phyloP scores from a whole-genome alignment of 2,329 filamentous ascomycete species.

The Diplodia seriata region DNA sequence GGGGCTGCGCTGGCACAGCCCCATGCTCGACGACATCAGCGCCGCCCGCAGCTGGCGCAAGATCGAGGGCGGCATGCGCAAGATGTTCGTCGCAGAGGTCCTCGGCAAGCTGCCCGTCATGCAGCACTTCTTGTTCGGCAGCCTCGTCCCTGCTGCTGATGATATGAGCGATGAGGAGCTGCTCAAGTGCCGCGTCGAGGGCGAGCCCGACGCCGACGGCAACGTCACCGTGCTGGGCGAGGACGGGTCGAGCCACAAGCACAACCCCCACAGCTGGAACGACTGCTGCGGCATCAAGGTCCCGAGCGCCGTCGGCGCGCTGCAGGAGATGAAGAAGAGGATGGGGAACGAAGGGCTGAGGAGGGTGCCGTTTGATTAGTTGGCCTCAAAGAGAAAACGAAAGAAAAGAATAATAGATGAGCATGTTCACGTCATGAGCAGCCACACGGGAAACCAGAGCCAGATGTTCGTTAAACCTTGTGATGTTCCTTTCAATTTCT shows the following conservation, averaged over 20 bases:
- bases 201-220: slow-evolving; percentile 59
- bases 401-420: not conserved
- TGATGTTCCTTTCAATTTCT: slow-evolving; percentile 1
- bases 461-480: not conserved
- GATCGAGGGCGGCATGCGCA: slow-evolving; percentile 91
- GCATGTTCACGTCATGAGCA: not conserved
- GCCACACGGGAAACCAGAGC: not conserved
- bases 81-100: slow-evolving; percentile 96
- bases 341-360: slow-evolving; percentile 68
- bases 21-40: slow-evolving; percentile 98
- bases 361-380: slow-evolving; percentile 80
- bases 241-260: slow-evolving; percentile 72
- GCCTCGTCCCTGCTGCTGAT: slow-evolving; percentile 77
- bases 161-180: slow-evolving; percentile 75
- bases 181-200: slow-evolving; percentile 52
- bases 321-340: slow-evolving; percentile 83
- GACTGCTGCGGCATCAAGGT: slow-evolving; percentile 99
- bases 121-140: slow-evolving; percentile 97
- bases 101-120: slow-evolving; percentile 93
- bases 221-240: slow-evolving; percentile 65
- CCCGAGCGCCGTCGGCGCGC: slow-evolving; percentile 89
- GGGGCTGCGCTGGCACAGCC: slow-evolving; percentile 92
- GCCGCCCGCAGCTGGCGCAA: slow-evolving; percentile 89
- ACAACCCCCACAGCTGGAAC: slow-evolving; percentile 76
- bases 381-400: not conserved